Evolutionary conservation across 768 basidiomycete genomes (phyloP).

Genomic region (Rhodocollybia butyracea): DNA sequence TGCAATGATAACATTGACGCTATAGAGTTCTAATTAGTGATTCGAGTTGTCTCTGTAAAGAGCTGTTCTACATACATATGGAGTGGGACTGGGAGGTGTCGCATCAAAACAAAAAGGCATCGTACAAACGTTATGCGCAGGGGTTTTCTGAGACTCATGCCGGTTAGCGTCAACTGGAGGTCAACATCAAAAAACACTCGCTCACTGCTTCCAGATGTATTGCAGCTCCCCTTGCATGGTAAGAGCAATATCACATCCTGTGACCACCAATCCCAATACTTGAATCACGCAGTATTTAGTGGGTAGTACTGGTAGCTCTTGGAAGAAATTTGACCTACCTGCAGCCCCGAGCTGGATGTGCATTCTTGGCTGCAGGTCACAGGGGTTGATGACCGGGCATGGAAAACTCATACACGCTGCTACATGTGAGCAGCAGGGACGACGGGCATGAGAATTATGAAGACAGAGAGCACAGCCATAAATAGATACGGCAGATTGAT

Average conservation of each 20-base stretch:
- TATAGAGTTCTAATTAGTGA: neutral
- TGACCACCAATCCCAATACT: neutral
- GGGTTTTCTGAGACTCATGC: neutral
- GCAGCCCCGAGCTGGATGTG: too few species aligned
- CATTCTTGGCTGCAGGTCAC: too few species aligned
- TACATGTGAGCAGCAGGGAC: too few species aligned
- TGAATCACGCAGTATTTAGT: neutral
- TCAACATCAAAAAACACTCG: neutral
- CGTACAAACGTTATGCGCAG: neutral
- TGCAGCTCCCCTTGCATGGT: neutral
- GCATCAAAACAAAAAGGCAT: neutral
- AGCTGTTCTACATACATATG: conserved; percentile 5
- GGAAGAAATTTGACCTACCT: too few species aligned
- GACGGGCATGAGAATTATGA: too few species aligned
- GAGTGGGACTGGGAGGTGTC: neutral
- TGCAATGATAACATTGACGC: neutral
- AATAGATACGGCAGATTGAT: too few species aligned
- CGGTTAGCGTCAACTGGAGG: neutral
- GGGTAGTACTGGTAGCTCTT: too few species aligned
- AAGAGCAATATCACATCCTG: neutral
- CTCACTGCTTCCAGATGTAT: neutral
- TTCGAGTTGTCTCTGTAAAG: too few species aligned
- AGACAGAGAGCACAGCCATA: too few species aligned
- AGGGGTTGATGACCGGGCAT: too few species aligned
- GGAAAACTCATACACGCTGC: too few species aligned